Percentiles rank a stretch among this genome's conserved stretches.
phyloP scores from a whole-genome alignment of 805 yeast genomes.

The Candida insectorum region DNA sequence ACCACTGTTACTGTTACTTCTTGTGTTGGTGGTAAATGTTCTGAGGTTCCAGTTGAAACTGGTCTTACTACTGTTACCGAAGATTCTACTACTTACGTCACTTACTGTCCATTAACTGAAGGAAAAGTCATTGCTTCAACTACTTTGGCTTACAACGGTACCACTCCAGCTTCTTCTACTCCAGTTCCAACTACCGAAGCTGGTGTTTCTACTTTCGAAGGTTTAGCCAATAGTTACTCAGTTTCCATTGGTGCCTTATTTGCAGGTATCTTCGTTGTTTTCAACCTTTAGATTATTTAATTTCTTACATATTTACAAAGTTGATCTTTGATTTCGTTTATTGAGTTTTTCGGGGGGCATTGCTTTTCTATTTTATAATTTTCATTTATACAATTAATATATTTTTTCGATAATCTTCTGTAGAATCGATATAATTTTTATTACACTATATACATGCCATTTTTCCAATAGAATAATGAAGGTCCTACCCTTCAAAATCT shows the following conservation, averaged over 20 bases:
- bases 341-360: too few relatives aligned
- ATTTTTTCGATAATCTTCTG: too few relatives aligned
- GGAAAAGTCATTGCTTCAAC: too few relatives aligned
- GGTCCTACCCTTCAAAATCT: too few relatives aligned
- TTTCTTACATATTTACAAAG: too few relatives aligned
- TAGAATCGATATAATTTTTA: too few relatives aligned
- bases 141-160: neutral
- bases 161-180: slow-evolving; percentile 15
- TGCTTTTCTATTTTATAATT: too few relatives aligned
- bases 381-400: too few relatives aligned
- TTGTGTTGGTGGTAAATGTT: neutral
- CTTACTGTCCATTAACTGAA: slow-evolving; percentile 19
- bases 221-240: slow-evolving; percentile 9
- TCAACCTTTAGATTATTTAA: slow-evolving; percentile 7
- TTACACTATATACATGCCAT: too few relatives aligned
- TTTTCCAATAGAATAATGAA: too few relatives aligned
- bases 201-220: slow-evolving; percentile 10
- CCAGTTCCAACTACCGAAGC: slow-evolving; percentile 11
- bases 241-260: slow-evolving; percentile 12
- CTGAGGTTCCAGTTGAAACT: slow-evolving; percentile 3
- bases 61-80: slow-evolving; percentile 11
- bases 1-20: slow-evolving; percentile 8
- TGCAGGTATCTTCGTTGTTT: slow-evolving; percentile 11
- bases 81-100: slow-evolving; percentile 18
- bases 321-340: slow-evolving; percentile 5